Base-by-base conservation (phyloP, 1,284 basidiomycete species). In the Kalmanozyma brasiliensis region DNA sequence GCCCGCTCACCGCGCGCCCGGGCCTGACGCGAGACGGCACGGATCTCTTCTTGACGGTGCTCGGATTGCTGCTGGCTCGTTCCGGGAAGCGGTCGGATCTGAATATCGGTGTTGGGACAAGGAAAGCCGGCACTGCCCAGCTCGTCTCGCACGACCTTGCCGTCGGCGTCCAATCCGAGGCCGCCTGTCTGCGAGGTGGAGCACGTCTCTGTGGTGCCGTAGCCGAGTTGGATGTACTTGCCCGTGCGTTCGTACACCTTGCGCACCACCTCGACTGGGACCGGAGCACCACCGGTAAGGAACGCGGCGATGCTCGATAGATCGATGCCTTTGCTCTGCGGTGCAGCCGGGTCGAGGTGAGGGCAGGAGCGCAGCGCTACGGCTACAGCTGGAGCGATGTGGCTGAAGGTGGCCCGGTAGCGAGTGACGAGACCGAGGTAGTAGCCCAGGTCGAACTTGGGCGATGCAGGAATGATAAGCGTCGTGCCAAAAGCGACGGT, bases 371-470 rank as follows among this genome's bases (percentile, higher is more conserved):
- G 78, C 17, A 84, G 68, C 0, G 80, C 78, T 22, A 83, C 80
- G 8, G 82, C 83, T 14, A 84, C 73, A 4, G 83, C 83, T 8
- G 83, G 83, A 1, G 82, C 82, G 49, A 84, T 83, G 57, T 84
- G 83, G 10, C 82, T 68, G 51, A 79, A 79, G 0, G 83, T 84
- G 2, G 79, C 79, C 10, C 77, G 70, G 35, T 80, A 75, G 14
- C 75, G 73, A 33, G 81, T 73, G 11, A 80, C 71, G 29, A 82
- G 71, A 14, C 67, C 47, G 19, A 84, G 77, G 65, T 81, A 84
- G 45, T 73, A 58, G 17, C 64, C 70, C 0, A 83, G 79, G 46
- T 83, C 81, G 61, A 84, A 84, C 23, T 64, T 65, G 49, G 70
- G 52, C 13, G 56, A 41, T 11, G 70, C 38, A 8, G 82, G 71